Evolutionary conservation across 805 yeast species (phyloP).

Genomic region (Soucietia sequanensis): DNA sequence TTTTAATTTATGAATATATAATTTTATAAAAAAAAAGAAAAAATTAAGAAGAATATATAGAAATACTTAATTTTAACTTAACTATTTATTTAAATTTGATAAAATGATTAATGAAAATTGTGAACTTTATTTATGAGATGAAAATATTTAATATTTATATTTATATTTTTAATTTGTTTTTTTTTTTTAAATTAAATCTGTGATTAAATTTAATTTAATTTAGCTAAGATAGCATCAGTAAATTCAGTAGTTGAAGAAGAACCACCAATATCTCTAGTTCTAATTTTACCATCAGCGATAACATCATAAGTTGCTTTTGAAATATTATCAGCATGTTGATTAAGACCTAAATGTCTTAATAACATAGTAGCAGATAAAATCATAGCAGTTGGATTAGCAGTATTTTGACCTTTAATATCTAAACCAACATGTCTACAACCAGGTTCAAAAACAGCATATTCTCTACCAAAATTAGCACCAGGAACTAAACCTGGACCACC

Average conservation of each 20-base stretch:
- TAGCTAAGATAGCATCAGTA: conserved; percentile 83
- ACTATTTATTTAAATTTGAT: no score
- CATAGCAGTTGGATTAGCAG: conserved; percentile 98
- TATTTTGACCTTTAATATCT: conserved; percentile 90
- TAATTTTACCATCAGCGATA: conserved; percentile 79
- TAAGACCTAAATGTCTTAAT: conserved; percentile 93
- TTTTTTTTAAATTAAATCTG: no score
- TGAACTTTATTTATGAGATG: no score
- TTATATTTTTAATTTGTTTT: no score
- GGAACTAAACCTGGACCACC: conserved; percentile 99
- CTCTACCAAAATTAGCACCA: conserved; percentile 98
- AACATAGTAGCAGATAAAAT: conserved; percentile 86
- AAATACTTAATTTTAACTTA: no score
- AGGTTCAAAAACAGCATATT: conserved; percentile 97
- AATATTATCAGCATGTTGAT: conserved; percentile 79
- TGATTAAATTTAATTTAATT: conserved; percentile 54
- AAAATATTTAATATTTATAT: no score
- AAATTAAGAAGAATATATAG: no score
- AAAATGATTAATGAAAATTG: no score
- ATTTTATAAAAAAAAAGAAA: no score
- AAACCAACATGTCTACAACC: conserved; percentile 99
- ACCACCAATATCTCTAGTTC: conserved; percentile 94
- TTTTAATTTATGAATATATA: no score
- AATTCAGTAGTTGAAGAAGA: conserved; percentile 85
- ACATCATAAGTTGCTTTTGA: conserved; percentile 87